phyloP scores from a whole-genome alignment of 202 grass and related monocot species.

The Setaria italica region DNA sequence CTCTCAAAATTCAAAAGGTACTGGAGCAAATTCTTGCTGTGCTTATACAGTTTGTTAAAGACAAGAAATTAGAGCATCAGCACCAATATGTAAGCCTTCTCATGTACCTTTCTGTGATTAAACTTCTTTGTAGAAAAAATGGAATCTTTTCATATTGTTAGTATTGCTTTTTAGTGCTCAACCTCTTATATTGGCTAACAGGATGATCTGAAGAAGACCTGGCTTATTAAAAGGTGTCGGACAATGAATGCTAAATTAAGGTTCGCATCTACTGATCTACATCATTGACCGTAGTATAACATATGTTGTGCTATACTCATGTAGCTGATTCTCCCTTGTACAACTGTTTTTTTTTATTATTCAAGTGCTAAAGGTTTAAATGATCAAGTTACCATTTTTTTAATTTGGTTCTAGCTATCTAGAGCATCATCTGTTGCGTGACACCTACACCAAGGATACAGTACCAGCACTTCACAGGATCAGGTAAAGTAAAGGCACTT shows the following conservation, averaged over 20 bases:
- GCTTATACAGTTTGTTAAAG: slow-evolving; percentile 95
- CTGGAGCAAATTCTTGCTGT: slow-evolving; percentile 97
- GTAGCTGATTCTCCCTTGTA: neutral
- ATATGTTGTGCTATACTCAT: neutral
- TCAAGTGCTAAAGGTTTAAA: neutral
- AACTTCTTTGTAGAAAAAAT: slow-evolving; percentile 20
- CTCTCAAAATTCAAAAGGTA: slow-evolving; percentile 60
- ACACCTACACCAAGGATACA: slow-evolving; percentile 98
- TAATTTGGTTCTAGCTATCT: slow-evolving; percentile 64
- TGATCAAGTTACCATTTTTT: slow-evolving; percentile 12
- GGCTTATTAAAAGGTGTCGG: slow-evolving; percentile 96
- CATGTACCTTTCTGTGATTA: neutral
- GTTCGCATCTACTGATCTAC: slow-evolving; percentile 41
- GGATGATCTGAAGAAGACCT: slow-evolving; percentile 97
- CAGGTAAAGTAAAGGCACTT: slow-evolving; percentile 53
- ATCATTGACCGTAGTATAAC: neutral
- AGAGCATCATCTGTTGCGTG: slow-evolving; percentile 97
- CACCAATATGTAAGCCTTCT: slow-evolving; percentile 85
- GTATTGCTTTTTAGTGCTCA: neutral
- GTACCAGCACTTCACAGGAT: slow-evolving; percentile 90
- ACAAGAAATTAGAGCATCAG: slow-evolving; percentile 97
- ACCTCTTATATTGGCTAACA: slow-evolving; percentile 50
- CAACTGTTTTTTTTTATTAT: neutral
- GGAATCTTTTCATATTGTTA: slow-evolving; percentile 26
- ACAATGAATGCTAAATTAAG: slow-evolving; percentile 99